Evolutionary conservation across 1,284 basidiomycete species (phyloP), one percentile per base, ranked within the genome.

Genomic region (Pseudozyma pruni): DNA sequence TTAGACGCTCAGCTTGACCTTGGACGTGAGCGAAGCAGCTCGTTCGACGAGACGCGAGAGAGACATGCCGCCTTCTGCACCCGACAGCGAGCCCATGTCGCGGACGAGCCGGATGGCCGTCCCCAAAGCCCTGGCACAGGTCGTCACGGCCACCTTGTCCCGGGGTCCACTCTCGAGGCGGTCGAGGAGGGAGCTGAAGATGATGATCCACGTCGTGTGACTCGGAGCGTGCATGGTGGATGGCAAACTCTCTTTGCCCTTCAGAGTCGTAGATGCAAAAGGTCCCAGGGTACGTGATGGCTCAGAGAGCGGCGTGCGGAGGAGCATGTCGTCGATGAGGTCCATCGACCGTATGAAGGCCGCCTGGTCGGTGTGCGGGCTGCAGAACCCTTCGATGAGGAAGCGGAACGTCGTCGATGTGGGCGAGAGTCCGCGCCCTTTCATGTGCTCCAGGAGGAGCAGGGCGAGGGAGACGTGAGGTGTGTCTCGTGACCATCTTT

Each of bases 371-470:
- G 61, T 48, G 34, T 54, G 49, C 13, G 38, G 4, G 43, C 46
- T 50, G 32, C 61, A 64, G 10, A 71, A 51, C 1, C 53, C 61
- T 40, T 61, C 57, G 50, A 71, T 66, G 31, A 71, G 54, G 34
- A 39, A 61, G 47, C 49, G 60, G 40, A 61, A 73, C 2, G 70
- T 64, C 2, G 51, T 42, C 3, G 35, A 8, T 6, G 64, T 55
- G 2, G 62, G 66, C 2, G 62, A 20, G 10, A 79, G 58, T 3
- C 38, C 38, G 13, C 42, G 48, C 8, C 19, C 22, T 3, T 58
- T 48, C 70, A 79, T 71, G 31, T 48, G 53, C 20, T 79, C 66
- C 47, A 75, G 57, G 1, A 79, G 54, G 29, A 67, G 33, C 34
- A 77, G 39, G 0, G 70, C 41, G 1, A 79, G 31, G 2, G 66